Conservation (phyloP, 805 yeast species). For the Brettanomyces bruxellensis region DNA sequence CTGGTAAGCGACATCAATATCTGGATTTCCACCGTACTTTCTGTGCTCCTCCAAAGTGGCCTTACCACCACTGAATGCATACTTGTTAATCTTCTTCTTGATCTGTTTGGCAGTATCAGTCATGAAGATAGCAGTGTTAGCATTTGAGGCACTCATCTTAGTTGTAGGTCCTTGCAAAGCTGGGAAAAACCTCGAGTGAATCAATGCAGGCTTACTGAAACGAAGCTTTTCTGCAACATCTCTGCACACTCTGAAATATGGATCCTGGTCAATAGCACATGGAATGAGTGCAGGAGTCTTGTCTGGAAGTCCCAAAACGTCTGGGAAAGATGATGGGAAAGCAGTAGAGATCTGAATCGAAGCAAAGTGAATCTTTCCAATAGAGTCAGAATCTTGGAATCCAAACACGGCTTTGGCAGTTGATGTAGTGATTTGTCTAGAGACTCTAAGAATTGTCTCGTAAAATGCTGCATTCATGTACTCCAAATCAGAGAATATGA, state of each 20-base stretch:
- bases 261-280: constrained; percentile 98
- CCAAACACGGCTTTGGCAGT: constrained; percentile 97
- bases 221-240: constrained; percentile 94
- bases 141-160: constrained; percentile 94
- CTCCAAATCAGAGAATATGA: constrained; percentile 84
- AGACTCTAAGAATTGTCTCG: constrained; percentile 85
- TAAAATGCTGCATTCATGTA: constrained; percentile 93
- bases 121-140: constrained; percentile 87
- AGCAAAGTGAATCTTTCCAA: constrained; percentile 92
- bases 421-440: constrained; percentile 93
- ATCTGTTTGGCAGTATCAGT: constrained; percentile 90
- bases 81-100: constrained; percentile 89
- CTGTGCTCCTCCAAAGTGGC: constrained; percentile 86
- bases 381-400: constrained; percentile 87
- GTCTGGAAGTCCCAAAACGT: constrained; percentile 71
- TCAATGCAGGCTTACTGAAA: constrained; percentile 81
- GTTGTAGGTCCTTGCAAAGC: constrained; percentile 95
- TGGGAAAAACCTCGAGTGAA: constrained; percentile 95
- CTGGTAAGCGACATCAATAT: constrained; percentile 91
- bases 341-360: constrained; percentile 94
- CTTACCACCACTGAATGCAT: constrained; percentile 94
- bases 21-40: constrained; percentile 85
- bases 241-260: constrained; percentile 93
- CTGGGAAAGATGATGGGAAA: constrained; percentile 94
- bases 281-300: constrained; percentile 97